Percentiles rank a stretch among this genome's conserved stretches.
These are phyloP conservation scores for Phytophthora cryptogea DNA, from an alignment of 352 stramenopile species.

Conservation along the genomic window DNA sequence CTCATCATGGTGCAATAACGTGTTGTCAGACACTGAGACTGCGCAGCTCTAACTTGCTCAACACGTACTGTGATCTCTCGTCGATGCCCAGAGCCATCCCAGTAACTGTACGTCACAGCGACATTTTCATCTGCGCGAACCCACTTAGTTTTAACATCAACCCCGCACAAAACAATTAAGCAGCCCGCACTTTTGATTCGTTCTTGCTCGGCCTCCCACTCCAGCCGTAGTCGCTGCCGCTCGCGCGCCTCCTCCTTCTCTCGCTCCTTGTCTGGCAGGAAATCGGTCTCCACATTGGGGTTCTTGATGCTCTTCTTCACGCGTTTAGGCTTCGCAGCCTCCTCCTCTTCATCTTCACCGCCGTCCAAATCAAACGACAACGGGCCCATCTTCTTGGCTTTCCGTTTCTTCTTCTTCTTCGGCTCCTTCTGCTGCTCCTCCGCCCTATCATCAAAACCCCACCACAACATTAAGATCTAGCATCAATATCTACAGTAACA, in stretches of 20 bases:
- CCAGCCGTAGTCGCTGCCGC: conserved; percentile 80
- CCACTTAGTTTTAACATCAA: not conserved
- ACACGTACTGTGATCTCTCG: conserved; percentile 82
- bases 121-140: conserved; percentile 80
- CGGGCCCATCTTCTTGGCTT: conserved; percentile 78
- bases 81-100: conserved; percentile 97
- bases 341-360: conserved; percentile 53
- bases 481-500: not conserved
- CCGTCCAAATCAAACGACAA: conserved; percentile 86
- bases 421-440: conserved; percentile 33
- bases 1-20: conserved; percentile 1
- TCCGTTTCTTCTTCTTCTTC: conserved; percentile 77
- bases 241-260: conserved; percentile 84
- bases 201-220: conserved; percentile 95
- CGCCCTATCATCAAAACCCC: conserved; percentile 21
- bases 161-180: not conserved
- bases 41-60: not conserved
- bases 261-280: conserved; percentile 93
- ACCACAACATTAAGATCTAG: not conserved
- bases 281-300: conserved; percentile 94
- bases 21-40: not conserved
- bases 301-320: conserved; percentile 90
- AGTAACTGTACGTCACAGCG: conserved; percentile 98
- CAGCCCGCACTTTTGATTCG: conserved; percentile 87
- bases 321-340: conserved; percentile 35